phyloP scores from a whole-genome alignment of 1,139 yeast genomes.

The Schizosaccharomyces versatilis region DNA sequence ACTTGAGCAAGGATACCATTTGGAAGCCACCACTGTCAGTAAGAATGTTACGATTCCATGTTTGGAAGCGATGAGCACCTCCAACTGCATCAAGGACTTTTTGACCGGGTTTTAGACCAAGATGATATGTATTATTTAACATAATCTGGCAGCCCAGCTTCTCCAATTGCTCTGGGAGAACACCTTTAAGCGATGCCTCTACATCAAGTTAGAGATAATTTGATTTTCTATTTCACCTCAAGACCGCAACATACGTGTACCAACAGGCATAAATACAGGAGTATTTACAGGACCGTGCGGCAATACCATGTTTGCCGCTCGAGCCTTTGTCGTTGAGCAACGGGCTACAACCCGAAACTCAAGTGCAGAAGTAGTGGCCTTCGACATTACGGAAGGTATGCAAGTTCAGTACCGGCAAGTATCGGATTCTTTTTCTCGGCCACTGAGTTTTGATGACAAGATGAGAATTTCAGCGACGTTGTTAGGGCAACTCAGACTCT shows the following conservation, averaged over 20 bases:
- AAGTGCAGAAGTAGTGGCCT: slow-evolving; percentile 16
- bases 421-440: no score
- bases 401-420: no score
- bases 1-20: slow-evolving; percentile 26
- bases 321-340: slow-evolving; percentile 25
- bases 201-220: background rate
- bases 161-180: slow-evolving; percentile 24
- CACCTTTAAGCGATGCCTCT: slow-evolving; percentile 26
- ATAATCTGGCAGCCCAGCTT: slow-evolving; percentile 24
- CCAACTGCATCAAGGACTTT: slow-evolving; percentile 23
- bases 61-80: slow-evolving; percentile 25
- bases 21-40: slow-evolving; percentile 20
- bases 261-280: slow-evolving; percentile 26
- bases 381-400: no score
- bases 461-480: no score
- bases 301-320: slow-evolving; percentile 23
- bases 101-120: slow-evolving; percentile 26
- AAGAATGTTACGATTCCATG: slow-evolving; percentile 24
- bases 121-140: slow-evolving; percentile 25
- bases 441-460: no score
- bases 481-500: no score
- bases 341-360: slow-evolving; percentile 22
- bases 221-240: background rate
- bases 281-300: slow-evolving; percentile 26
- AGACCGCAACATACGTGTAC: slow-evolving; percentile 4